Percentiles rank a stretch among this genome's conserved stretches.
Conservation (phyloP, 139 green algal genomes). For the Pleodorina starrii region DNA sequence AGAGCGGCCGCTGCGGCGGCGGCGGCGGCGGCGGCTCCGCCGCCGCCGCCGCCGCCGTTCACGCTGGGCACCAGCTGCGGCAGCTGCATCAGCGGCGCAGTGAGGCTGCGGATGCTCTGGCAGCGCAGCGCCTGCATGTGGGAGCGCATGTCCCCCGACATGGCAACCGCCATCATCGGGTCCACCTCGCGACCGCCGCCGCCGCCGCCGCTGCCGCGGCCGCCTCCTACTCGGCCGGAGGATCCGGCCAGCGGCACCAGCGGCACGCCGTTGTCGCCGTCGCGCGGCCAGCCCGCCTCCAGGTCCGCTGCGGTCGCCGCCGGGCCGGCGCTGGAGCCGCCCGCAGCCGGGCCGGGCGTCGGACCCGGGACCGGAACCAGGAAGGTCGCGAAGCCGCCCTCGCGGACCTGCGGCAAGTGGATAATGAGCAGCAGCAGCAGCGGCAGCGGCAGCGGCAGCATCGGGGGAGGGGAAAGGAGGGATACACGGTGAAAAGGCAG, state of each 20-base stretch:
- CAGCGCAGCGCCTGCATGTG: slow-evolving; percentile 46
- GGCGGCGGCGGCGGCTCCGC: not conserved
- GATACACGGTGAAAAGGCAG: too few relatives aligned
- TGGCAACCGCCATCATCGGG: slow-evolving; percentile 35
- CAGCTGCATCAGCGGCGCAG: not conserved
- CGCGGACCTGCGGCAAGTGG: not conserved
- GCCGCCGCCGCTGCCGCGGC: not conserved
- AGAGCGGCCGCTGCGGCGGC: not conserved
- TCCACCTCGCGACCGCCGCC: not conserved
- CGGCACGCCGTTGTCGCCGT: not conserved
- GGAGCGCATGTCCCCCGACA: slow-evolving; percentile 29
- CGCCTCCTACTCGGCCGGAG: not conserved
- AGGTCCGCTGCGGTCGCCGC: not conserved
- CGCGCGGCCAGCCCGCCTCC: not conserved
- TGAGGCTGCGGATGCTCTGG: slow-evolving; percentile 45
- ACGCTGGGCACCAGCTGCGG: slow-evolving; percentile 36
- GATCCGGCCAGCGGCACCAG: not conserved
- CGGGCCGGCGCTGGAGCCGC: not conserved
- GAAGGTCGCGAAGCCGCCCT: slow-evolving; percentile 38
- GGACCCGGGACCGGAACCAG: slow-evolving; percentile 30
- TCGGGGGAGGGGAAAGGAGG: too few relatives aligned
- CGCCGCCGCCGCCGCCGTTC: not conserved
- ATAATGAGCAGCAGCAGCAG: too few relatives aligned
- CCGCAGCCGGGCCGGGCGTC: not conserved
- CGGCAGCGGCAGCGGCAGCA: too few relatives aligned